Evolutionary conservation across 768 basidiomycete species (phyloP).

Genomic region (Agaricus blazei): DNA sequence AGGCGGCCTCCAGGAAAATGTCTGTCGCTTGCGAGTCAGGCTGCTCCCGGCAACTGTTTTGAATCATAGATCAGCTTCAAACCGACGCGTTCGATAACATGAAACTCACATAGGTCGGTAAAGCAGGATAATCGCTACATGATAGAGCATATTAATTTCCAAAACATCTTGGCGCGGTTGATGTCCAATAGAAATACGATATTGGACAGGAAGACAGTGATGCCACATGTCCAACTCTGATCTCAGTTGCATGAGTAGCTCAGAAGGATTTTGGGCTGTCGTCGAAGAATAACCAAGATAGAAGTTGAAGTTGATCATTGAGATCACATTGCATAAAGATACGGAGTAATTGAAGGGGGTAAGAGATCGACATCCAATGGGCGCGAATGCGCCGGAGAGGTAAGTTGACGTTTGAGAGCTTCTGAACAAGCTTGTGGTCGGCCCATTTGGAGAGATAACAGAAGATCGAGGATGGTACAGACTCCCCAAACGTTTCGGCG

Average conservation of each 20-base stretch:
- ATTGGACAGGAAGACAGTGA: conserved; percentile 18
- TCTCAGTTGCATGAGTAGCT: conserved; percentile 13
- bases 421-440: conserved; percentile 19
- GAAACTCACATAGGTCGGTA: conserved; percentile 20
- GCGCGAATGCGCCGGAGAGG: not conserved
- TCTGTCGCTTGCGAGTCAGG: conserved; percentile 13
- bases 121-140: conserved; percentile 22
- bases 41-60: conserved; percentile 15
- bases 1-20: conserved; percentile 18
- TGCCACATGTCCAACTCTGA: conserved; percentile 23
- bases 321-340: conserved; percentile 18
- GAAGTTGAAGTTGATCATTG: conserved; percentile 22
- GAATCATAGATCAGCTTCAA: not conserved
- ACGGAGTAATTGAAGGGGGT: conserved; percentile 17
- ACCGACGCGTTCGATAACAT: not conserved
- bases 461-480: conserved; percentile 19
- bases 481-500: conserved; percentile 22
- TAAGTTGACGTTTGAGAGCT: conserved; percentile 12
- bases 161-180: conserved; percentile 20
- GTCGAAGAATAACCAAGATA: conserved; percentile 17
- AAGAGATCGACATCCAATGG: conserved; percentile 7
- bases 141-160: conserved; percentile 25
- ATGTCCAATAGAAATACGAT: conserved; percentile 20
- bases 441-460: conserved; percentile 24
- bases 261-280: conserved; percentile 8